Conservation (phyloP, 305 asterid genomes). For the Fraxinus greggii region DNA sequence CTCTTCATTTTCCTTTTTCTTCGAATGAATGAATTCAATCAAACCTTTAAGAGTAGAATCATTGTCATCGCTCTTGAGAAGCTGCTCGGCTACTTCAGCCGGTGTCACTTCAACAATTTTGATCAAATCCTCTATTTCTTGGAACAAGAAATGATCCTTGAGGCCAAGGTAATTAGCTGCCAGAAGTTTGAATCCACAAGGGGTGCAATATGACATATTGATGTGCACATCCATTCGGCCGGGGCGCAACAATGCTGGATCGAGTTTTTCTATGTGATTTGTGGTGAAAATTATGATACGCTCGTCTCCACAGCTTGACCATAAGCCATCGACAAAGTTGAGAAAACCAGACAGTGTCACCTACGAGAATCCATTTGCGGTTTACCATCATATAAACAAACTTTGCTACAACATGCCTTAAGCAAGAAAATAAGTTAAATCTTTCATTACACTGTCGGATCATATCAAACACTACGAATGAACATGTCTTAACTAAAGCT, state of each 20-base stretch:
- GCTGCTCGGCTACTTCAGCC: constrained; percentile 68
- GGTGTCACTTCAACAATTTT: constrained; percentile 40
- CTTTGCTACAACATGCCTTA: background rate
- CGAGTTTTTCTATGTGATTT: constrained; percentile 57
- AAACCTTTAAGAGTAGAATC: constrained; percentile 41
- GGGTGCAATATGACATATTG: constrained; percentile 53
- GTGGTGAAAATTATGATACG: constrained; percentile 74
- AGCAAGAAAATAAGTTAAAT: background rate
- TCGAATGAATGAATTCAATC: constrained; percentile 40
- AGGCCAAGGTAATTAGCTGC: constrained; percentile 38
- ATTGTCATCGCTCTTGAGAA: constrained; percentile 46
- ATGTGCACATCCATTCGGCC: constrained; percentile 68
- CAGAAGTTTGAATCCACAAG: constrained; percentile 44
- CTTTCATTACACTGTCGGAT: background rate
- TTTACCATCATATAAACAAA: background rate
- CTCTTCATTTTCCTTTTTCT: constrained; percentile 26
- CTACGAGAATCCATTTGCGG: constrained; percentile 21
- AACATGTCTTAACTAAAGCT: background rate
- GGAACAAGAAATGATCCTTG: constrained; percentile 27
- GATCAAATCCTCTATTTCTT: constrained; percentile 41
- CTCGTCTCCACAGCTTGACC: constrained; percentile 75
- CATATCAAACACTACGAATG: background rate
- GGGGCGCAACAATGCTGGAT: constrained; percentile 59
- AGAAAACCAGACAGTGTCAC: constrained; percentile 60
- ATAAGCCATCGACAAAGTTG: constrained; percentile 62